Percentiles rank a stretch among this genome's conserved stretches.
Conservation (phyloP, 805 yeast species). For the Saccharomycopsis sp. region DNA sequence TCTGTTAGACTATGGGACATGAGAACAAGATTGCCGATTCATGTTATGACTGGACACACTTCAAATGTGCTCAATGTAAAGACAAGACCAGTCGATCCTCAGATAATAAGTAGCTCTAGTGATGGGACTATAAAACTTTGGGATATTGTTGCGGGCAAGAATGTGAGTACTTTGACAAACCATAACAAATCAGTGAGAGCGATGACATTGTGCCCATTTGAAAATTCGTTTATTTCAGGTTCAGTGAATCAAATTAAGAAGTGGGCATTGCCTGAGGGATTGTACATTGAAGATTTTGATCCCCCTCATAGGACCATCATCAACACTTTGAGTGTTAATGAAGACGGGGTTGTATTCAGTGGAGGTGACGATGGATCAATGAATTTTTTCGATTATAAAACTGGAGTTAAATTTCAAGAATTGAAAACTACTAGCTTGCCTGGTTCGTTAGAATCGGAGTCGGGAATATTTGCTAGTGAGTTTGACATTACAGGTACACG, state of each 20-base stretch:
- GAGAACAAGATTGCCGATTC: slow-evolving; percentile 65
- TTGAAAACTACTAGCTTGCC: slow-evolving; percentile 50
- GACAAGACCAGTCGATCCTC: slow-evolving; percentile 74
- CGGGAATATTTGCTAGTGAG: slow-evolving; percentile 59
- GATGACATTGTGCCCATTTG: slow-evolving; percentile 59
- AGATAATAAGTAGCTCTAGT: slow-evolving; percentile 72
- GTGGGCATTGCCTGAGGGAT: slow-evolving; percentile 70
- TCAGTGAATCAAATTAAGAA: slow-evolving; percentile 77
- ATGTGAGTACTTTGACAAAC: slow-evolving; percentile 68
- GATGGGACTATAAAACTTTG: slow-evolving; percentile 84
- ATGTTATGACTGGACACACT: slow-evolving; percentile 77
- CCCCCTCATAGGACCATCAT: slow-evolving; percentile 46
- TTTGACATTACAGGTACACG: slow-evolving; percentile 80
- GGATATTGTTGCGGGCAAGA: slow-evolving; percentile 75
- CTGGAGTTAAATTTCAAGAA: slow-evolving; percentile 58
- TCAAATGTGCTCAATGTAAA: slow-evolving; percentile 64
- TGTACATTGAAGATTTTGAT: slow-evolving; percentile 50
- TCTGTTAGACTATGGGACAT: slow-evolving; percentile 92
- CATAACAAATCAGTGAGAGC: slow-evolving; percentile 79
- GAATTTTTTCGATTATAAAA: slow-evolving; percentile 69
- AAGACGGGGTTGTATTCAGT: slow-evolving; percentile 58
- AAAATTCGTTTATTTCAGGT: slow-evolving; percentile 70
- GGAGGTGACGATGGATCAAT: slow-evolving; percentile 83
- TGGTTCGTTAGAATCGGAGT: slow-evolving; percentile 63
- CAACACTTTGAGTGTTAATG: slow-evolving; percentile 62